These are phyloP conservation scores for Manihot esculenta DNA, from an alignment of 441 rosid species.

Conservation along the genomic window DNA sequence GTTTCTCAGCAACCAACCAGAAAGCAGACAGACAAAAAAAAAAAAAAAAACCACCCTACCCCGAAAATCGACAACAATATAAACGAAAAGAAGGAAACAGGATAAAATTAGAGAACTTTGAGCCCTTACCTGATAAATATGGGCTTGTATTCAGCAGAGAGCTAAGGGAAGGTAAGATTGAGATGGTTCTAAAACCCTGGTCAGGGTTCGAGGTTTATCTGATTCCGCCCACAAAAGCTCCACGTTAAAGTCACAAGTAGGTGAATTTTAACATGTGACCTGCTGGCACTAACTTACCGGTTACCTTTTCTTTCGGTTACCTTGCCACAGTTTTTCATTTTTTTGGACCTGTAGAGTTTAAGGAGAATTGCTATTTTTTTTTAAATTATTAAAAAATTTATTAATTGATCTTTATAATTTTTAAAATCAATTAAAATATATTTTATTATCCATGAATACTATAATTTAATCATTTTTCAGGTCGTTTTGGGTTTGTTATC, in stretches of 20 bases:
- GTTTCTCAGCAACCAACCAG: conserved; percentile 19
- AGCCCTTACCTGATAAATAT: conserved; percentile 12
- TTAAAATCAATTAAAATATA: too few relatives aligned
- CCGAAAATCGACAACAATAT: not conserved
- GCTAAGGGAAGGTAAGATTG: conserved; percentile 3
- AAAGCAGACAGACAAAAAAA: not conserved
- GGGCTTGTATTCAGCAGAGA: not conserved
- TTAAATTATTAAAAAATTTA: too few relatives aligned
- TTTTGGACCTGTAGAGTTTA: too few relatives aligned
- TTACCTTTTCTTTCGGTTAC: too few relatives aligned
- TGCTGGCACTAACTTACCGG: not conserved
- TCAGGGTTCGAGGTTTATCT: conserved; percentile 28
- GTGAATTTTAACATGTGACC: conserved; percentile 21
- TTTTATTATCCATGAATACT: too few relatives aligned
- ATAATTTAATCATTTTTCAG: too few relatives aligned
- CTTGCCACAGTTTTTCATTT: too few relatives aligned
- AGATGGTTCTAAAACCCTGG: conserved; percentile 28
- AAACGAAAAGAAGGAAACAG: too few relatives aligned
- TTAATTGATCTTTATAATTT: too few relatives aligned
- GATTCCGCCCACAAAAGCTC: not conserved
- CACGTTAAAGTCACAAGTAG: conserved; percentile 8
- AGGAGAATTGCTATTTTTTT: too few relatives aligned
- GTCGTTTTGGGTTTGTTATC: conserved; percentile 40
- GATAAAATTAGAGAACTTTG: too few relatives aligned
- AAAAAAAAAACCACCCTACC: not conserved